phyloP scores from a whole-genome alignment of 805 yeast genomes.

The Ascoidea rubescens region DNA sequence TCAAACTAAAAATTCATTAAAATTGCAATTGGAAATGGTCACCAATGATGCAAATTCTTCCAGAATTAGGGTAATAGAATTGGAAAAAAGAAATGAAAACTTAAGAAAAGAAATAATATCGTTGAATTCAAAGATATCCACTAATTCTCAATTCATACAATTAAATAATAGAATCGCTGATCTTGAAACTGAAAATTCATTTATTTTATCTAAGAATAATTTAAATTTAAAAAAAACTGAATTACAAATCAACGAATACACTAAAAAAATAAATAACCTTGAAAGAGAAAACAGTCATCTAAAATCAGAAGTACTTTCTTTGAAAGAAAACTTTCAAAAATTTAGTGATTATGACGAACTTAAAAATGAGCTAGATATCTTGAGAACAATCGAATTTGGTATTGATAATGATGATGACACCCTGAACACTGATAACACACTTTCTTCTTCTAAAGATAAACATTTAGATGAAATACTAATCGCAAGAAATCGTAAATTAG shows the following conservation, averaged over 20 bases:
- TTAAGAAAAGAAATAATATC: slow-evolving; percentile 43
- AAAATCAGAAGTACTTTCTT: slow-evolving; percentile 32
- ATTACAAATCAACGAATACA: slow-evolving; percentile 12
- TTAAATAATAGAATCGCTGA: slow-evolving; percentile 14
- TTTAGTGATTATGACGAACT: slow-evolving; percentile 69
- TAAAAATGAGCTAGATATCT: slow-evolving; percentile 58
- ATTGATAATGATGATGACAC: slow-evolving; percentile 22
- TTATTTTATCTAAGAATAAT: slow-evolving; percentile 17
- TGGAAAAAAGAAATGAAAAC: slow-evolving; percentile 69
- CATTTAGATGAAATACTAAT: slow-evolving; percentile 46
- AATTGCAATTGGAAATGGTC: slow-evolving; percentile 40
- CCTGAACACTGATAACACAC: slow-evolving; percentile 14
- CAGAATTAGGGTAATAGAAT: slow-evolving; percentile 50
- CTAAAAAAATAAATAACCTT: slow-evolving; percentile 23
- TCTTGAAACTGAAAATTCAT: slow-evolving; percentile 13
- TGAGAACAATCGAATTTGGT: slow-evolving; percentile 70
- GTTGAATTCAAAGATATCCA: slow-evolving; percentile 1
- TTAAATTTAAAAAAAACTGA: slow-evolving; percentile 10
- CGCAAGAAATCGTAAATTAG: slow-evolving; percentile 59
- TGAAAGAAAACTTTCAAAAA: slow-evolving; percentile 34
- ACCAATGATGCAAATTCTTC: slow-evolving; percentile 63
- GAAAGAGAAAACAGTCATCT: slow-evolving; percentile 33
- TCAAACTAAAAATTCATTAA: slow-evolving; percentile 26
- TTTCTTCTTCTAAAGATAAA: slow-evolving; percentile 10
- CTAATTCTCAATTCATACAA: slow-evolving; percentile 10